Base-by-base conservation (phyloP, 2,329 filamentous ascomycete species). In the Alternaria burnsii region DNA sequence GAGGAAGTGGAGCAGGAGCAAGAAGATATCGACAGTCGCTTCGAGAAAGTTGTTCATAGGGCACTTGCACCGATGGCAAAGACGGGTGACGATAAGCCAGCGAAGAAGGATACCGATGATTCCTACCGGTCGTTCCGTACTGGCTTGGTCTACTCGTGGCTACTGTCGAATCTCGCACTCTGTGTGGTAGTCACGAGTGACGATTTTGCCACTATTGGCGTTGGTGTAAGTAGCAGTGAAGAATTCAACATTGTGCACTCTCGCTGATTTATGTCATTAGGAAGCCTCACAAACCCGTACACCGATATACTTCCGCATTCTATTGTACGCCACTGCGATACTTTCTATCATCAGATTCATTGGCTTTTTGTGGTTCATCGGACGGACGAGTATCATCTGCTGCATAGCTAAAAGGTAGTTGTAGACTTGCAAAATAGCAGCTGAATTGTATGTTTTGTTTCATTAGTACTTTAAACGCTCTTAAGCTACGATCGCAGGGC, bases 51-150 rank as follows among this genome's bases (percentile, higher is more conserved):
- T 1, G 95, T 99, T 67, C 95, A 96, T 83, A 92, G 95, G 74
- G 95, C 94, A 32, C 83, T 99, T 61, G 89, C 90, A 58, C 93
- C 94, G 3, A 97, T 89, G 80, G 87, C 93, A 66, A 85, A 92
- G 18, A 41, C 40, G 18, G 18, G 18, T 53, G 89, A 87, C 3
- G 87, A 89, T 56, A 91, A 97, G 79, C 82, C 88, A 42, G 92
- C 94, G 72, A 89, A 89, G 80, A 96, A 94, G 83, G 91, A 92
- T 18, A 86, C 97, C 53, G 94, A 99, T 73, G 95, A 99, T 79
- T 97, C 93, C 24, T 99, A 99, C 89, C 98, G 97, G 86, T 94
- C 93, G 83, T 99, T 99, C 94, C 88, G 95, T 85, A 99, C 95
- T 24, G 92, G 93, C 74, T 86, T 99, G 65, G 92, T 97, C 61